phyloP scores from a whole-genome alignment of 805 yeast species.

The Isabelozyma rhagii region DNA sequence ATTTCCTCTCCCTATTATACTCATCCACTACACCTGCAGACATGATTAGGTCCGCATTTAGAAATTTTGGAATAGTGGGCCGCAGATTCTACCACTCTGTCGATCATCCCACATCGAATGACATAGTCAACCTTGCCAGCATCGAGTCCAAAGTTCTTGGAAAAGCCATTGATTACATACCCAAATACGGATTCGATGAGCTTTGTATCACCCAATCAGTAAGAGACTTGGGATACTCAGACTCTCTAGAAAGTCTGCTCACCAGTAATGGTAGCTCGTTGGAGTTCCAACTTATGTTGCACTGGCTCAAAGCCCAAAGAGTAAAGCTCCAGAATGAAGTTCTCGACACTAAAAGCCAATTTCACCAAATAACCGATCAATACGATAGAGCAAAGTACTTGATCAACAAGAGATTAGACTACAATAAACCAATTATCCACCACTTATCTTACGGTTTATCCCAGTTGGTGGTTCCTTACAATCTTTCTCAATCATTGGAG shows the following conservation, averaged over 20 bases:
- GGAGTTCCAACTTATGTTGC: conserved; percentile 55
- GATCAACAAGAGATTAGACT: conserved; percentile 47
- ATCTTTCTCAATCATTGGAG: conserved; percentile 51
- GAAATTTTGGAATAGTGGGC: background rate
- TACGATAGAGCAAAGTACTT: conserved; percentile 43
- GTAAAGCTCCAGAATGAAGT: conserved; percentile 31
- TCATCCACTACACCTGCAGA: too few relatives aligned
- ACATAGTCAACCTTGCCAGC: conserved; percentile 24
- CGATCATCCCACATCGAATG: conserved; percentile 34
- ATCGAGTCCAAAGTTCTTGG: conserved; percentile 42
- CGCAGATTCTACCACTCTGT: conserved; percentile 29
- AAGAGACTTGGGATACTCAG: conserved; percentile 48
- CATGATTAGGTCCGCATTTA: background rate
- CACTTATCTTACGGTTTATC: conserved; percentile 53
- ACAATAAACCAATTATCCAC: conserved; percentile 46
- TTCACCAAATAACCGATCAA: conserved; percentile 33
- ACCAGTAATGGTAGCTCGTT: conserved; percentile 43
- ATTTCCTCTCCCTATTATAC: background rate
- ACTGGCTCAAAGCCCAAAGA: conserved; percentile 45
- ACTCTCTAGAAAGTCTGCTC: conserved; percentile 44
- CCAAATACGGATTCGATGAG: conserved; percentile 49
- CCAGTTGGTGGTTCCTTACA: conserved; percentile 62
- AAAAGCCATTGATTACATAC: conserved; percentile 41
- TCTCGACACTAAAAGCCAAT: conserved; percentile 19
- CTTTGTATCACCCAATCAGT: conserved; percentile 49